phyloP scores from a whole-genome alignment of 225 moss, liverwort and hornwort genomes.

The Marchantia paleacea region DNA sequence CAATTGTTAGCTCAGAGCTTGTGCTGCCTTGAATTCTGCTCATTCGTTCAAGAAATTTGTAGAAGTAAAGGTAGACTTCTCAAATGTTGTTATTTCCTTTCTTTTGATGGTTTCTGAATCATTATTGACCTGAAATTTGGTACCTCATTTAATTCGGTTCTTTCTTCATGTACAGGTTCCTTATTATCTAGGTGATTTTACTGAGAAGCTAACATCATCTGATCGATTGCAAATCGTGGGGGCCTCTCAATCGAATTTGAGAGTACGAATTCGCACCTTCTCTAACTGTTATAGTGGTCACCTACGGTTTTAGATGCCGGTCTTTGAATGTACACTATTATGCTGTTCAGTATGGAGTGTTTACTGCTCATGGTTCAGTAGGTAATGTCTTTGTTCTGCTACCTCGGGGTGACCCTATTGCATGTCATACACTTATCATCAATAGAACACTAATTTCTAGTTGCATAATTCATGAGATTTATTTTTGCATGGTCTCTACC shows the following conservation, averaged over 20 bases:
- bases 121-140: not conserved
- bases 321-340: too few relatives aligned
- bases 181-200: slow-evolving; percentile 85
- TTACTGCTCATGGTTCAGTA: too few relatives aligned
- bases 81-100: not conserved
- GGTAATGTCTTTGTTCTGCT: too few relatives aligned
- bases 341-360: too few relatives aligned
- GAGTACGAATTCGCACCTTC: slow-evolving; percentile 40
- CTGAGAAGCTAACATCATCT: slow-evolving; percentile 60
- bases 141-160: not conserved
- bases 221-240: slow-evolving; percentile 62
- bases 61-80: too few relatives aligned
- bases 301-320: too few relatives aligned
- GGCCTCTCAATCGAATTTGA: slow-evolving; percentile 51
- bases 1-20: not conserved
- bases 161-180: slow-evolving; percentile 52
- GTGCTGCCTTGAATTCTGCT: not conserved
- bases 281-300: not conserved
- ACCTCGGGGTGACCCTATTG: too few relatives aligned
- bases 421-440: too few relatives aligned
- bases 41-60: too few relatives aligned
- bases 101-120: not conserved
- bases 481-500: too few relatives aligned
- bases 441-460: too few relatives aligned
- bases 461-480: too few relatives aligned